Evolutionary conservation across 2,329 filamentous ascomycete genomes (phyloP).

Genomic region (Chalaropsis ovoidea): DNA sequence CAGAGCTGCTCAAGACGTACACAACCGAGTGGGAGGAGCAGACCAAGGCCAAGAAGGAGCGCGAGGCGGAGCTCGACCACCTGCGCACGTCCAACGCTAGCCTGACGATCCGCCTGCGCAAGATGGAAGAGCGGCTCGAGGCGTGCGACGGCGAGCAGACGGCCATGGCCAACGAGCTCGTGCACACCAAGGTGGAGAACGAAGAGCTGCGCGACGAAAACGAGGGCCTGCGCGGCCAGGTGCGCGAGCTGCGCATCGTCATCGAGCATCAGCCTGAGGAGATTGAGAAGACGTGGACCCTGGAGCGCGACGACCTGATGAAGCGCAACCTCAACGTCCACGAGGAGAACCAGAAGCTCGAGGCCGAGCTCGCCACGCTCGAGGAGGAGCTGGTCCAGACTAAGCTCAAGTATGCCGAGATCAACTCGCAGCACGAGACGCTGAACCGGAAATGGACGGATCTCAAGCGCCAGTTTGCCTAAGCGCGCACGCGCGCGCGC

Average conservation of each 20-base stretch:
- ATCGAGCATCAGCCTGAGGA: conserved; percentile 85
- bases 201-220: conserved; percentile 82
- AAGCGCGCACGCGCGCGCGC: no score
- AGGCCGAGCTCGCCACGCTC: conserved; percentile 83
- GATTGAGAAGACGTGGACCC: conserved; percentile 68
- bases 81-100: conserved; percentile 57
- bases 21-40: conserved; percentile 87
- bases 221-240: conserved; percentile 75
- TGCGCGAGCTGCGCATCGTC: conserved; percentile 71
- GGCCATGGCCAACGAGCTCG: conserved; percentile 78
- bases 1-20: conserved; percentile 71
- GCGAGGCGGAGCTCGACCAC: conserved; percentile 68
- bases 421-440: conserved; percentile 60
- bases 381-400: conserved; percentile 85
- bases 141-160: conserved; percentile 85
- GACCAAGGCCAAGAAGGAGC: conserved; percentile 67
- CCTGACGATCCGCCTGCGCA: conserved; percentile 66
- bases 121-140: conserved; percentile 78
- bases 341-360: conserved; percentile 77
- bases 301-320: conserved; percentile 86
- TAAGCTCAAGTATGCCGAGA: conserved; percentile 91
- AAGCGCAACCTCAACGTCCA: conserved; percentile 86
- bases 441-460: conserved; percentile 70
- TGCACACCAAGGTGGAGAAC: conserved; percentile 87
- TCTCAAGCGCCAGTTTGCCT: conserved; percentile 50